Conservation (phyloP, 1,284 basidiomycete genomes). For the Sporisorium exsertum region DNA sequence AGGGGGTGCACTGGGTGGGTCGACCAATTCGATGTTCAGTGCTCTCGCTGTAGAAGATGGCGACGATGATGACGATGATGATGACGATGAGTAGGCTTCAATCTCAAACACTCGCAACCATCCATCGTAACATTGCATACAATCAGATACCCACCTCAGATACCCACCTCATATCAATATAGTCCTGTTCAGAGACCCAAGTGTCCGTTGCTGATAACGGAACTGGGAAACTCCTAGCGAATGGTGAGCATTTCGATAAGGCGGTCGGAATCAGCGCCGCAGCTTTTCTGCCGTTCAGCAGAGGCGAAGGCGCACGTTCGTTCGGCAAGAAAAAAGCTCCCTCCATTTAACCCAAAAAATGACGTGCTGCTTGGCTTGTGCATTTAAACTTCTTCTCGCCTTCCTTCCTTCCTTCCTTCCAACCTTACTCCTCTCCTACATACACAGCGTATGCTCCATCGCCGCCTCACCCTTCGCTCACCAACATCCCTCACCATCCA, state of each 20-base stretch:
- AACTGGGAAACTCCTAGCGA: no score
- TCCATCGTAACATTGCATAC: background rate
- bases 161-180: background rate
- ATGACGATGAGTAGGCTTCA: constrained; percentile 17
- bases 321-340: background rate
- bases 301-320: background rate
- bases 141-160: background rate
- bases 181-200: no score
- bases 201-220: no score
- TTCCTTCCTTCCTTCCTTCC: background rate
- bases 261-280: background rate
- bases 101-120: background rate
- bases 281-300: background rate
- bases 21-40: constrained; percentile 32
- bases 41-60: constrained; percentile 45
- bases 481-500: no score
- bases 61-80: constrained; percentile 34
- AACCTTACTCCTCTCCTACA: no score
- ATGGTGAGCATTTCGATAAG: background rate
- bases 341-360: constrained; percentile 5
- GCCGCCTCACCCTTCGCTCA: background rate
- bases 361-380: constrained; percentile 26
- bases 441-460: background rate
- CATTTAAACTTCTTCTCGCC: constrained; percentile 9
- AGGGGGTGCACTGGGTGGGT: background rate